These are phyloP conservation scores for Geosmithia flava DNA, from an alignment of 2,329 filamentous ascomycete genomes.

Conservation along the genomic window DNA sequence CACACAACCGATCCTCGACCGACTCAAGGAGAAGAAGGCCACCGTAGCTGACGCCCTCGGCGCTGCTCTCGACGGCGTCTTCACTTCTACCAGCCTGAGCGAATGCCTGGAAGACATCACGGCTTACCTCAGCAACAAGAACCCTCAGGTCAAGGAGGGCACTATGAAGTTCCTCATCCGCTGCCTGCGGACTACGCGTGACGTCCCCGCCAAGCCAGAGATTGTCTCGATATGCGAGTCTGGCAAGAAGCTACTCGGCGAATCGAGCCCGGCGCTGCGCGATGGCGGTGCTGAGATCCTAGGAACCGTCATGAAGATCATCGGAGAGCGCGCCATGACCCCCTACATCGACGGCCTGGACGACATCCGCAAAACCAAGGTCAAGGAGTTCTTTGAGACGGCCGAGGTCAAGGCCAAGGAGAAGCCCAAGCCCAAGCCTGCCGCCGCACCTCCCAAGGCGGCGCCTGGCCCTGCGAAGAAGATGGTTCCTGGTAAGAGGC, in stretches of 20 bases:
- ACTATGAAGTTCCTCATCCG: slow-evolving; percentile 89
- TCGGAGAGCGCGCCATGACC: slow-evolving; percentile 92
- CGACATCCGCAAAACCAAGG: slow-evolving; percentile 89
- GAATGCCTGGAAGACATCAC: slow-evolving; percentile 89
- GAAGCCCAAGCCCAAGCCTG: slow-evolving; percentile 62
- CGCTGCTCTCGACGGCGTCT: slow-evolving; percentile 64
- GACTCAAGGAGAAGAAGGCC: slow-evolving; percentile 94
- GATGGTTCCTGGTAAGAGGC: slow-evolving; percentile 27
- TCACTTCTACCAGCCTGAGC: slow-evolving; percentile 53
- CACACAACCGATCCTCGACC: slow-evolving; percentile 84
- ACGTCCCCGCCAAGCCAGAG: slow-evolving; percentile 75
- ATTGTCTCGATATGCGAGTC: slow-evolving; percentile 77
- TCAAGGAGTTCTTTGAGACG: slow-evolving; percentile 80
- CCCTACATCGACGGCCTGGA: slow-evolving; percentile 85
- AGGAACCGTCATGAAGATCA: slow-evolving; percentile 96
- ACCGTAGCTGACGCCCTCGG: slow-evolving; percentile 79
- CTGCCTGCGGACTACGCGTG: slow-evolving; percentile 69
- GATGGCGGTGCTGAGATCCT: slow-evolving; percentile 85
- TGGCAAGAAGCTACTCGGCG: slow-evolving; percentile 78
- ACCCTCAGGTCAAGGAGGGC: slow-evolving; percentile 93
- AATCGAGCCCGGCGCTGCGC: slow-evolving; percentile 75
- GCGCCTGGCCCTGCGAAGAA: slow-evolving; percentile 23
- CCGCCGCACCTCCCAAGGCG: slow-evolving; percentile 13
- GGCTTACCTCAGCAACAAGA: slow-evolving; percentile 82
- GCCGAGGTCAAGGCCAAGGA: slow-evolving; percentile 35